phyloP scores from a whole-genome alignment of 169 alveolate genomes.

The Eimeria sp. region DNA sequence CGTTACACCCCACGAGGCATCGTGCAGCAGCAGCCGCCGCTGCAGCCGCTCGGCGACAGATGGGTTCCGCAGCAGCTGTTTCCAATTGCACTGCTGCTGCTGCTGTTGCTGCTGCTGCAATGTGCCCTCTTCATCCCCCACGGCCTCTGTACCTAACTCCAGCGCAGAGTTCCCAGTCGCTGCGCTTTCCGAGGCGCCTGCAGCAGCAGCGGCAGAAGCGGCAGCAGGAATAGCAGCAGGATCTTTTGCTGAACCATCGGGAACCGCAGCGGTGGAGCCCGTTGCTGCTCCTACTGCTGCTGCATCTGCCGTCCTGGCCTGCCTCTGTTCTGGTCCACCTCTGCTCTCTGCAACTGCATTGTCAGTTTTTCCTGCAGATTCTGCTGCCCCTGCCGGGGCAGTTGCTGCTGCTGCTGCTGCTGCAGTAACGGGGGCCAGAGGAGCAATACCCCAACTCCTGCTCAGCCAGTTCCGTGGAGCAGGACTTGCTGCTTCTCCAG shows the following conservation, averaged over 20 bases:
- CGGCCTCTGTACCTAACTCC: background rate
- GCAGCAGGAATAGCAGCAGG: background rate
- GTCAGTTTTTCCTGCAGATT: background rate
- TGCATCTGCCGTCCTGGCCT: background rate
- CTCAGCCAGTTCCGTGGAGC: conserved; percentile 36
- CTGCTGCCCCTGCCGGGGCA: conserved; percentile 3
- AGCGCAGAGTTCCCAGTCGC: background rate
- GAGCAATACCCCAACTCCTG: conserved; percentile 30
- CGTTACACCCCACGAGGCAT: conserved; percentile 21
- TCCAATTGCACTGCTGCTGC: conserved; percentile 39
- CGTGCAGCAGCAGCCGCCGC: conserved; percentile 25
- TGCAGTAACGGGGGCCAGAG: background rate
- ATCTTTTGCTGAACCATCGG: background rate
- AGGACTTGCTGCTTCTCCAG: background rate
- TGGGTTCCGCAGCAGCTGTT: conserved; percentile 27
- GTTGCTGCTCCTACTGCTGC: background rate
- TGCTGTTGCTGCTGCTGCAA: conserved; percentile 5
- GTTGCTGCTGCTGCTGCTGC: conserved; percentile 9
- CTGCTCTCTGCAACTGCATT: background rate
- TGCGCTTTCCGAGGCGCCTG: background rate
- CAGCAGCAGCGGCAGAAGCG: background rate
- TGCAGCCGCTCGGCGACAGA: conserved; percentile 31
- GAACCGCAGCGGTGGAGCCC: background rate
- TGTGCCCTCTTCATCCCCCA: background rate
- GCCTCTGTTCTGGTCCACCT: background rate